Conservation (phyloP, 768 basidiomycete genomes). For the Auricularia cornea region DNA sequence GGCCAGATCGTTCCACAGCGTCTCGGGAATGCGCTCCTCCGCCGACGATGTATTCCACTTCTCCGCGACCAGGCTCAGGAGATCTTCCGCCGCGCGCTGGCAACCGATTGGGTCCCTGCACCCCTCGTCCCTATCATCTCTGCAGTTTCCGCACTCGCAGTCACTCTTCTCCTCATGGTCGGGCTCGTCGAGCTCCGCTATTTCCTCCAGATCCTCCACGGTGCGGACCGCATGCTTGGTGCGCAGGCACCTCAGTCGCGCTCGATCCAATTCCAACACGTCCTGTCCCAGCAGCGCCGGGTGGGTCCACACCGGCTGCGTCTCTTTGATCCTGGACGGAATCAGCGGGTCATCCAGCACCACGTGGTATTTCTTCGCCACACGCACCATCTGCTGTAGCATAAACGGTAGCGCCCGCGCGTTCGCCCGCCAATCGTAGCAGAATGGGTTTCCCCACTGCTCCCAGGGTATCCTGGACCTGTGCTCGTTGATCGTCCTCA, state of each 20-base stretch:
- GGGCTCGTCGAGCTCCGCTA: background rate
- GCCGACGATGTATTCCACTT: too few relatives aligned
- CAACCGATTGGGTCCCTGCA: background rate
- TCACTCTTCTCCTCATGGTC: background rate
- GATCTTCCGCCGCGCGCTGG: background rate
- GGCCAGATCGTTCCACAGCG: too few relatives aligned
- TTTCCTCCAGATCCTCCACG: background rate
- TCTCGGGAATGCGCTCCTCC: too few relatives aligned
- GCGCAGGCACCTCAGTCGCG: background rate
- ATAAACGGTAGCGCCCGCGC: background rate
- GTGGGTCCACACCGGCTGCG: background rate
- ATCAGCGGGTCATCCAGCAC: background rate
- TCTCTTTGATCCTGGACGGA: background rate
- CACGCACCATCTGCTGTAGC: background rate
- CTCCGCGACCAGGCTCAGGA: background rate
- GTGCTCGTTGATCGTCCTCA: background rate
- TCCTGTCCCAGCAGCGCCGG: background rate
- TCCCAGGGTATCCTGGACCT: too few relatives aligned
- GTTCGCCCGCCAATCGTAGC: background rate
- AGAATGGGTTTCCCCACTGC: background rate
- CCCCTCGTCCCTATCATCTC: background rate
- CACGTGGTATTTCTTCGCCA: background rate
- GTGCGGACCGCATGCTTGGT: background rate
- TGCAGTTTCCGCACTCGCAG: background rate
- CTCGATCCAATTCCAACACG: background rate